Evolutionary conservation across 306 rosid genomes (phyloP), one percentile per base, ranked within the genome.

Genomic region (Lupinus albus): DNA sequence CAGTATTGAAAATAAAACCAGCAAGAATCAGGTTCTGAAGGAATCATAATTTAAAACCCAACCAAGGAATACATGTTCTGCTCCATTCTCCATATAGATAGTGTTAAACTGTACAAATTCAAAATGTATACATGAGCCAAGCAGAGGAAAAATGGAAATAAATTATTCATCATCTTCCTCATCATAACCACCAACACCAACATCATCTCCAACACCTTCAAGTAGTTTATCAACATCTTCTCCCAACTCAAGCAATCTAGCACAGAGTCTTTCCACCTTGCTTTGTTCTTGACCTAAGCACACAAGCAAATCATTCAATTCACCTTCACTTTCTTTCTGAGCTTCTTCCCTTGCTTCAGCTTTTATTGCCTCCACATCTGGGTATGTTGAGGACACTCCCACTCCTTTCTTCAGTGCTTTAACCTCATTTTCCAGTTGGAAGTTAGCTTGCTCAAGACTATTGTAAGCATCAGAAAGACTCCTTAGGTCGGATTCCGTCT

Each of bases 261-360:
- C 76, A 51, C 86, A 80, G 18, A 93, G 84, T 51, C 50, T 86
- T 8, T 90, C 96, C 70, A 89, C 99, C 84, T 52, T 93, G 83
- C 90, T 88, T 75, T 93, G 99, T 80, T 93, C 99, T 85, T 93
- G 99, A 14, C 97, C 99, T 0, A 93, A 91, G 90, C 97, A 93
- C 46, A 93, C 97, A 4, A 90, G 94, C 71, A 93, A 73, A 79
- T 93, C 99, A 76, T 84, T 90, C 77, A 90, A 81, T 52, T 93
- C 99, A 36, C 81, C 95, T 71, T 93, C 99, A 30, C 90, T 90
- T 74, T 93, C 99, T 84, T 90, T 88, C 82, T 79, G 94, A 9
- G 94, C 96, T 85, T 86, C 96, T 78, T 90, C 97, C 80, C 94
- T 88, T n/a, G 99, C 99, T 80, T 88, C 86, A n/a, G 91, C 88